These are phyloP conservation scores for Cokeromyces recurvatus DNA, from an alignment of 371 early-diverging fungal species.

Conservation along the genomic window DNA sequence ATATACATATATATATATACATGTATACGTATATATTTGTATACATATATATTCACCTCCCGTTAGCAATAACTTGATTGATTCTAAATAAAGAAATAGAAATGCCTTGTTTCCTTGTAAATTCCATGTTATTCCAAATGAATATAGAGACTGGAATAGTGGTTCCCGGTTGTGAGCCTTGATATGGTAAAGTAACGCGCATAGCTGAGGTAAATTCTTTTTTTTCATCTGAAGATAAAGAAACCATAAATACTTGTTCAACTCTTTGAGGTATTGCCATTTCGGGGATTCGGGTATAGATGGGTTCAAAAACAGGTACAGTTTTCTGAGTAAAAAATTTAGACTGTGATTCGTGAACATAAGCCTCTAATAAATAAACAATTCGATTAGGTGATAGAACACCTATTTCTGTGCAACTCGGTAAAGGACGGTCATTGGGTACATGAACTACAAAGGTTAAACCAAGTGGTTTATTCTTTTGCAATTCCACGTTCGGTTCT, in stretches of 20 bases:
- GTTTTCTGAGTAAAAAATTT: conserved; percentile 5
- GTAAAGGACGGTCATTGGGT: conserved; percentile 15
- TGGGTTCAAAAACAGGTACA: conserved; percentile 15
- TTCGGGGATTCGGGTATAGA: conserved; percentile 8
- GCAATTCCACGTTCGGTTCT: conserved; percentile 13
- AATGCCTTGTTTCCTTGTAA: conserved; percentile 16
- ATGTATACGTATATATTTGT: background rate
- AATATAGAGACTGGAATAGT: conserved; percentile 16
- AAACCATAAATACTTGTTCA: conserved; percentile 12
- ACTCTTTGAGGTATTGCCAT: conserved; percentile 11
- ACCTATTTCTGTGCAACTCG: conserved; percentile 10
- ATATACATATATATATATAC: background rate
- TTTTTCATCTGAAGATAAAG: background rate
- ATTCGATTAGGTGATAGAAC: conserved; percentile 6
- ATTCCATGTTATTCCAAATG: conserved; percentile 14
- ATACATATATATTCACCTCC: conserved; percentile 3
- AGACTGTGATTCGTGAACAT: background rate
- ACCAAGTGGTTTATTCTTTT: conserved; percentile 15
- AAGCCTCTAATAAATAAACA: conserved; percentile 19
- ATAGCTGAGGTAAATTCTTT: conserved; percentile 6
- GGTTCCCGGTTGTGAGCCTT: conserved; percentile 13
- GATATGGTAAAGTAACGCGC: conserved; percentile 18
- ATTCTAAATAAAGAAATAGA: conserved; percentile 13
- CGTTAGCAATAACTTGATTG: conserved; percentile 11
- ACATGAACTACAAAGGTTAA: conserved; percentile 14